Evolutionary conservation across 805 yeast genomes (phyloP), one percentile per base, ranked within the genome.

Genomic region (Martiniozyma abietophila): DNA sequence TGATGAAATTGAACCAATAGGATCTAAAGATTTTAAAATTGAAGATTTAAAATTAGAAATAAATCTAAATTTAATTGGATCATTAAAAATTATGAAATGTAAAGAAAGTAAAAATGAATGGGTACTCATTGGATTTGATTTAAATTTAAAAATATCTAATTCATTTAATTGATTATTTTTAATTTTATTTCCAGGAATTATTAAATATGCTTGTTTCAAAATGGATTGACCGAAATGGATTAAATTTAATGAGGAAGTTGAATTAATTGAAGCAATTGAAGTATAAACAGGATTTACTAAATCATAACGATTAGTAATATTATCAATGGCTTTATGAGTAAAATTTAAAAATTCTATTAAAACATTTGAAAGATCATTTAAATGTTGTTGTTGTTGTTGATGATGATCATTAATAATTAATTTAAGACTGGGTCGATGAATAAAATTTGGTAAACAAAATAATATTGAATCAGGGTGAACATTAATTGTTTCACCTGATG

Each of bases 401-500:
- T n/a, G n/a, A n/a, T n/a, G n/a, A n/a, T n/a, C n/a, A n/a, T n/a
- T n/a, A n/a, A n/a, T n/a, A n/a, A n/a, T n/a, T n/a, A n/a, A n/a
- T n/a, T n/a, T n/a, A n/a, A n/a, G n/a, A n/a, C n/a, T n/a, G n/a
- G 22, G 8, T 4, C 27, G 14, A n/a, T 26, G 25, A 4, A 48
- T 31, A 21, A 48, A 46, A 3, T 35, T 24, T 9, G 40, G 39
- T n/a, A 41, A 18, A 10, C 31, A 24, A 26, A 50, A 47, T 2
- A 37, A 69, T 39, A 77, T 76, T 55, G 62, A 68, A 29, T 57
- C 61, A 22, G 62, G 71, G 5, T 65, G 61, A 5, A 68, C 65
- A 12, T 63, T 67, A 4, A 67, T 69, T 39, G 74, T 77, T 40
- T 77, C 80, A 12, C 69, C 67, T 22, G 59, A 36, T 8, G 46